Evolutionary conservation across 2,329 filamentous ascomycete genomes (phyloP).

Genomic region (Biscogniauxia mediterranea): DNA sequence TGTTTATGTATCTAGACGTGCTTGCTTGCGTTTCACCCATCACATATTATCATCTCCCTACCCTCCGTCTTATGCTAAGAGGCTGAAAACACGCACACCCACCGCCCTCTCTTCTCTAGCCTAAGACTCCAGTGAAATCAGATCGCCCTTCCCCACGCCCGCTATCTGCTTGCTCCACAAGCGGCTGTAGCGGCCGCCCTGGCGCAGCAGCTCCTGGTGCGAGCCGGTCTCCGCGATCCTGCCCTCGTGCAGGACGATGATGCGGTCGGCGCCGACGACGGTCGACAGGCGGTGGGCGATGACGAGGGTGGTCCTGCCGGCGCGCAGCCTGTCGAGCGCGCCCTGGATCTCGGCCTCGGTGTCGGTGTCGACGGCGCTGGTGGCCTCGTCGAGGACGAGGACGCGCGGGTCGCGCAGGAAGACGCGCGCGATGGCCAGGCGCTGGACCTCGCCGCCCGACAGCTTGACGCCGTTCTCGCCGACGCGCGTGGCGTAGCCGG

Average conservation of each 20-base stretch:
- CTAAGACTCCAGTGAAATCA: too few species aligned
- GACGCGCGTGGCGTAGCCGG: constrained; percentile 47
- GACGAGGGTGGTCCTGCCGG: constrained; percentile 49
- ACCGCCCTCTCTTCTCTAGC: too few species aligned
- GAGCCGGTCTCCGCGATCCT: constrained; percentile 50
- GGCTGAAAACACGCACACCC: too few species aligned
- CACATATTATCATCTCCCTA: too few species aligned
- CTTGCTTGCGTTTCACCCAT: too few species aligned
- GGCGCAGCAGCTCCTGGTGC: constrained; percentile 45
- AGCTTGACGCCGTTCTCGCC: constrained; percentile 49
- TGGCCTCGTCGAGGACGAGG: constrained; percentile 48
- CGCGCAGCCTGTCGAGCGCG: constrained; percentile 44
- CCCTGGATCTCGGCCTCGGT: constrained; percentile 46
- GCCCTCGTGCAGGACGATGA: constrained; percentile 53
- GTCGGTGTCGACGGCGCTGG: constrained; percentile 46
- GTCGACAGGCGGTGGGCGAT: constrained; percentile 46
- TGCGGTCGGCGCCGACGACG: constrained; percentile 49
- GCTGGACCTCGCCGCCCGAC: constrained; percentile 51
- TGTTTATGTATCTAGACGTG: too few species aligned
- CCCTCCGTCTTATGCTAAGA: too few species aligned
- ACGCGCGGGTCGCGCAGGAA: constrained; percentile 30
- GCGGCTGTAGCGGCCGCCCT: constrained; percentile 45
- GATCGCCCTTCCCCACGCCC: too few species aligned
- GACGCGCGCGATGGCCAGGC: constrained; percentile 45
- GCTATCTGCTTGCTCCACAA: too few species aligned